Conservation (phyloP, 495 filamentous ascomycete genomes). For the Penicillium salamii region DNA sequence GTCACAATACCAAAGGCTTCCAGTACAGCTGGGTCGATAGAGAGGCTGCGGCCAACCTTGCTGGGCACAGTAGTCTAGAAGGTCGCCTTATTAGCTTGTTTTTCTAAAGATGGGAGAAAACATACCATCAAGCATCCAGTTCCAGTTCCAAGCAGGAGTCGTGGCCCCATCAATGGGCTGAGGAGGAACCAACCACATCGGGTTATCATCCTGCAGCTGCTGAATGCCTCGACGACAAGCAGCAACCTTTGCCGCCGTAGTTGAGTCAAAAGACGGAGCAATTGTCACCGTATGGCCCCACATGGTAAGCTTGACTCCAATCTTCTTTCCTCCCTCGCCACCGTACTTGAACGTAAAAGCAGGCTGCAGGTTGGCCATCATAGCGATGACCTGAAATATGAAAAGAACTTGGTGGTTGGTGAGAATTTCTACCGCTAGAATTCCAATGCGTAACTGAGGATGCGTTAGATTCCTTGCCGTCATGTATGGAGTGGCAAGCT, state of each 20-base stretch:
- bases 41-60: conserved; percentile 13
- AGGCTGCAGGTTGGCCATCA: conserved; percentile 24
- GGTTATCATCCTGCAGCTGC: conserved; percentile 17
- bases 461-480: no score
- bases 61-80: conserved; percentile 24
- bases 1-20: conserved; percentile 22
- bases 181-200: conserved; percentile 28
- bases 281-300: conserved; percentile 33
- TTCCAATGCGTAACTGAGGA: neutral
- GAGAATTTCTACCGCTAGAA: conserved; percentile 3
- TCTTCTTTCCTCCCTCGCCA: neutral
- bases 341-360: conserved; percentile 22
- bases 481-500: neutral
- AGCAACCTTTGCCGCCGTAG: conserved; percentile 20
- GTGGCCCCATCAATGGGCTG: conserved; percentile 15
- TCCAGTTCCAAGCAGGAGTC: conserved; percentile 28
- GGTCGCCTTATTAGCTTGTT: neutral
- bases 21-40: conserved; percentile 18
- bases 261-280: neutral
- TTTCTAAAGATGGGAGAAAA: neutral
- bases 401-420: conserved; percentile 26
- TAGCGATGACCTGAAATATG: conserved; percentile 28
- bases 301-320: conserved; percentile 29
- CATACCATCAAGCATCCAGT: conserved; percentile 24
- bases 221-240: conserved; percentile 27